Evolutionary conservation across 345 rosid genomes (phyloP).

Genomic region (Pelargonium nanum): DNA sequence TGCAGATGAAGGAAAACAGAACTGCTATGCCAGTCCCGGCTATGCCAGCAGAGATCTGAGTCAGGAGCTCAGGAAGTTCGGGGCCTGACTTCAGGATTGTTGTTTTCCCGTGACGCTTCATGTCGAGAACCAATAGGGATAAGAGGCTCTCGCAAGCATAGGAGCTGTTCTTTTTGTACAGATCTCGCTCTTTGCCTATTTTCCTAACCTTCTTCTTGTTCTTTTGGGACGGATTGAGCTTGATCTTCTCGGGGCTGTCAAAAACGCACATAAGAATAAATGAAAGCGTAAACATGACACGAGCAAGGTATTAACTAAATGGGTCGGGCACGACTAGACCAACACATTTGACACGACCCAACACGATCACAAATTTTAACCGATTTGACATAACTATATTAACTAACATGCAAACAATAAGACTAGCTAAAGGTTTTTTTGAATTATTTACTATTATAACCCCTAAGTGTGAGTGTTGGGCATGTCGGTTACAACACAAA

Average conservation of each 20-base stretch:
- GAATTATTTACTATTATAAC: too few species aligned
- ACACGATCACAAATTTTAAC: too few species aligned
- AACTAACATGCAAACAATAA: too few species aligned
- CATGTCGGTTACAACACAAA: too few species aligned
- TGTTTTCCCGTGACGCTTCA: constrained; percentile 30
- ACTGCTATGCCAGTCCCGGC: constrained; percentile 87
- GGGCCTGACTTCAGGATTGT: constrained; percentile 59
- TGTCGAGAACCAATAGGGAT: constrained; percentile 58
- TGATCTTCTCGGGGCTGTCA: constrained; percentile 47
- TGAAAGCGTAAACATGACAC: neutral
- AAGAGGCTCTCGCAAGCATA: constrained; percentile 71
- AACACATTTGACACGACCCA: neutral
- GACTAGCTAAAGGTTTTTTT: too few species aligned
- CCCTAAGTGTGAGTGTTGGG: too few species aligned
- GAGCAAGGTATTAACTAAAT: neutral
- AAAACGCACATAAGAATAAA: neutral
- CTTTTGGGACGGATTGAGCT: constrained; percentile 36
- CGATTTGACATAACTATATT: too few species aligned
- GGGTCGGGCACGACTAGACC: too few species aligned
- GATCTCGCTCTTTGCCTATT: constrained; percentile 36
- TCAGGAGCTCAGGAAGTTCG: constrained; percentile 69
- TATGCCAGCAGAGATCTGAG: constrained; percentile 55
- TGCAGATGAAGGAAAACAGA: constrained; percentile 49
- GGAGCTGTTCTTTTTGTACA: constrained; percentile 46
- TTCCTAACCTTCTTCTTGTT: constrained; percentile 37